These are phyloP conservation scores for Tulasnella sp. DNA, from an alignment of 768 basidiomycete genomes.

Conservation along the genomic window DNA sequence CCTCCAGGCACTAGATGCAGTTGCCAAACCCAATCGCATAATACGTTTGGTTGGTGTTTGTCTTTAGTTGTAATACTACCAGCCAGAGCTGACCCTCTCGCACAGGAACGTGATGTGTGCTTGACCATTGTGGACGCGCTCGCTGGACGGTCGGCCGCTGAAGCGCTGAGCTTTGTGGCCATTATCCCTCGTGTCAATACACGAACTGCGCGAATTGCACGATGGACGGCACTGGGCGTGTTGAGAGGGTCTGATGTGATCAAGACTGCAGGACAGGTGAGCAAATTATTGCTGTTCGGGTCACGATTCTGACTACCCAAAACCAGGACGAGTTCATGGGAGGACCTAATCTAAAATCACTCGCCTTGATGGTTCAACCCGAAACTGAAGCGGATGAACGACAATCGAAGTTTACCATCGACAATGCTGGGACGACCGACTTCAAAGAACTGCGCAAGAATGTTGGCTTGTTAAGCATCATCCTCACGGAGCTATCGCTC, in stretches of 20 bases:
- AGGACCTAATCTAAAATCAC: neutral
- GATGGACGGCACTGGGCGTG: slow-evolving; percentile 19
- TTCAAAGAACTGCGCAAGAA: neutral
- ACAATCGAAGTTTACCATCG: neutral
- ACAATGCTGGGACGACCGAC: neutral
- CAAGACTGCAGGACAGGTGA: neutral
- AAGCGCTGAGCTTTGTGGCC: neutral
- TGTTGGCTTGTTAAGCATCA: neutral
- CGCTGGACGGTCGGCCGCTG: neutral
- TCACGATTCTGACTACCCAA: neutral
- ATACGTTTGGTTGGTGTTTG: neutral
- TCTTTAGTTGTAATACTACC: neutral
- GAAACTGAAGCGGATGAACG: neutral
- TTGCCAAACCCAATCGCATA: neutral
- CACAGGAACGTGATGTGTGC: neutral
- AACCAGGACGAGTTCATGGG: neutral
- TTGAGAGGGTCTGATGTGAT: neutral
- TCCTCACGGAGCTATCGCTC: neutral
- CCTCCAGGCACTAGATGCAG: neutral
- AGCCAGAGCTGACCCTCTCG: neutral
- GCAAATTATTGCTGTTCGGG: neutral
- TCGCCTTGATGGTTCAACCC: neutral
- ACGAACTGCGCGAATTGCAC: neutral
- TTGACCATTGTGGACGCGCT: neutral
- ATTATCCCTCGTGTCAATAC: neutral